Conservation (phyloP, 495 filamentous ascomycete species). For the Trichoderma erinaceum region DNA sequence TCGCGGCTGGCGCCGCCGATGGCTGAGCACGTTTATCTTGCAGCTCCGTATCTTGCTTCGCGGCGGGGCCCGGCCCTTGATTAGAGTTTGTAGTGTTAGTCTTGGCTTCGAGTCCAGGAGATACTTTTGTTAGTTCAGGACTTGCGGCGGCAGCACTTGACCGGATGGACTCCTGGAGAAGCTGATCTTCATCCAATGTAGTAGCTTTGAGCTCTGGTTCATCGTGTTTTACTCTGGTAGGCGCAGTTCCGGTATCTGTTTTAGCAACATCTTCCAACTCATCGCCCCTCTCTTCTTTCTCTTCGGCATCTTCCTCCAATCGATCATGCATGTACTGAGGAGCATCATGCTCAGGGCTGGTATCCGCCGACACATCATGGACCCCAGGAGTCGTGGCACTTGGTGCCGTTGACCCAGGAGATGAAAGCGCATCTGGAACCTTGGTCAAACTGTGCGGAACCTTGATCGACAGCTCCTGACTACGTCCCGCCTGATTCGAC, state of each 20-base stretch:
- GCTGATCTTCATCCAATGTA: conserved; percentile 30
- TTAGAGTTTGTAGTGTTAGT: not conserved
- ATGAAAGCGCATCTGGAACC: conserved; percentile 34
- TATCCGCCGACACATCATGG: conserved; percentile 43
- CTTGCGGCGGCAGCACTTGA: conserved; percentile 16
- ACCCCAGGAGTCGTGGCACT: conserved; percentile 34
- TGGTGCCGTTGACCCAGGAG: conserved; percentile 40
- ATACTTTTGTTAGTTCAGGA: not conserved
- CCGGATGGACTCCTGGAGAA: conserved; percentile 32
- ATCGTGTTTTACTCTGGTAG: not conserved
- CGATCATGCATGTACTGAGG: conserved; percentile 27
- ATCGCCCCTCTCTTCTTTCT: not conserved
- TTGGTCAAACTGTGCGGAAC: conserved; percentile 20
- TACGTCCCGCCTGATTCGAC: conserved; percentile 4
- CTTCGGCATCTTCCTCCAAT: not conserved
- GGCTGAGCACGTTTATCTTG: not conserved
- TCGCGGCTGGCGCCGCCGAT: not conserved
- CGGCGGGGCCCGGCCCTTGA: not conserved
- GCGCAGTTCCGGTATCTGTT: not conserved
- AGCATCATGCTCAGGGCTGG: conserved; percentile 49
- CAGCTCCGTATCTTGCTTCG: not conserved
- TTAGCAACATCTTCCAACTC: not conserved
- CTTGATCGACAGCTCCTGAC: conserved; percentile 8
- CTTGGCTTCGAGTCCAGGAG: not conserved
- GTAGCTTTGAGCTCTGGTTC: not conserved